Conservation (phyloP, 768 basidiomycete species). For the Agaricus blazei region DNA sequence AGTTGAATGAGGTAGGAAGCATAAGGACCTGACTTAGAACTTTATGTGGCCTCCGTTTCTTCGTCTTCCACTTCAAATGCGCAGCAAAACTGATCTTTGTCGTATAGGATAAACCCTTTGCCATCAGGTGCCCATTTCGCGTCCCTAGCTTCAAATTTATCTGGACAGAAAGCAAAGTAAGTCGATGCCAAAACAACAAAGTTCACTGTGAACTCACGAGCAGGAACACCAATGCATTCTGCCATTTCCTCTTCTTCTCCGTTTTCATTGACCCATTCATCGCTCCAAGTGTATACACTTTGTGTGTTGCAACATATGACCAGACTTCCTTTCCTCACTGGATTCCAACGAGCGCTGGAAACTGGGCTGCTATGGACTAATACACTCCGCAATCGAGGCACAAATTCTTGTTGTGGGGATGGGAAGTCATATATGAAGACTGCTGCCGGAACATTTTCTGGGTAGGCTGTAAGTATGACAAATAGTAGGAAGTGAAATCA, state of each 20-base stretch:
- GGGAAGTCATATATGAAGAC: conserved; percentile 75
- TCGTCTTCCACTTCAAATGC: conserved; percentile 72
- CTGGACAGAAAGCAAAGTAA: conserved; percentile 26
- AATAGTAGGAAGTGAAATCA: background rate
- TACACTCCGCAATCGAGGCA: conserved; percentile 60
- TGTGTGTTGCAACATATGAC: conserved; percentile 62
- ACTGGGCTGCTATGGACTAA: conserved; percentile 63
- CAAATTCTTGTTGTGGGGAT: conserved; percentile 47
- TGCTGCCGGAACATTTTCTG: conserved; percentile 60
- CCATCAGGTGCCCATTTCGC: conserved; percentile 85
- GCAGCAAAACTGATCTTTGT: conserved; percentile 80
- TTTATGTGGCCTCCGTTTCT: conserved; percentile 2
- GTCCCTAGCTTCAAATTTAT: conserved; percentile 66
- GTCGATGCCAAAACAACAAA: background rate
- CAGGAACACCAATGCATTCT: conserved; percentile 86
- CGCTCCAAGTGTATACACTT: conserved; percentile 76
- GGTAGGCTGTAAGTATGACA: background rate
- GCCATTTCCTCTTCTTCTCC: conserved; percentile 71
- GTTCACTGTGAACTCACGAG: conserved; percentile 47
- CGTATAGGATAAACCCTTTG: conserved; percentile 69
- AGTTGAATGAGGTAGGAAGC: background rate
- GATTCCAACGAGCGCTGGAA: conserved; percentile 74
- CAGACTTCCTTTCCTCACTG: conserved; percentile 69
- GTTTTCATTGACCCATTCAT: conserved; percentile 66
- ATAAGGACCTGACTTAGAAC: background rate